Conservation (phyloP, 352 stramenopile genomes). For the Pythium pyrilobum region DNA sequence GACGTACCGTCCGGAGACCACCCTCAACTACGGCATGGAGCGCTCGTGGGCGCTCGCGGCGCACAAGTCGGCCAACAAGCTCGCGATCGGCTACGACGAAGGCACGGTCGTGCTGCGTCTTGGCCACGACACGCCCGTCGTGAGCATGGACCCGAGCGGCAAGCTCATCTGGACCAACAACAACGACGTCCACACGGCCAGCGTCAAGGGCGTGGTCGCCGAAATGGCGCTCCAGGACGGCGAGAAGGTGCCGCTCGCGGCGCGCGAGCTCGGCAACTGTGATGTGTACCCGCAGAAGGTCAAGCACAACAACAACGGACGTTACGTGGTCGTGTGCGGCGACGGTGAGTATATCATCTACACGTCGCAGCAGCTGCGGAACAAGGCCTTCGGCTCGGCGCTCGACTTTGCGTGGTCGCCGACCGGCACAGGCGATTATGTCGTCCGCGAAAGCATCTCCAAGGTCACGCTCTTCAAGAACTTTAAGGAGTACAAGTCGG, state of each 20-base stretch:
- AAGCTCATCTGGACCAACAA: slow-evolving; percentile 98
- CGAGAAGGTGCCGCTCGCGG: slow-evolving; percentile 80
- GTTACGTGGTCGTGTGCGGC: slow-evolving; percentile 97
- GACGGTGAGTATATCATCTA: slow-evolving; percentile 99
- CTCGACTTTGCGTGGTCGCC: slow-evolving; percentile 98
- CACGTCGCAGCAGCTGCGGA: slow-evolving; percentile 93
- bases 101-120: slow-evolving; percentile 95
- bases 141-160: slow-evolving; percentile 96
- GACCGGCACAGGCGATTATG: slow-evolving; percentile 97
- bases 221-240: slow-evolving; percentile 81
- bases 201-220: slow-evolving; percentile 84
- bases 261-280: slow-evolving; percentile 94
- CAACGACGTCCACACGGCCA: slow-evolving; percentile 96
- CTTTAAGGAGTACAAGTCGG: slow-evolving; percentile 96
- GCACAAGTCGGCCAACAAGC: slow-evolving; percentile 80
- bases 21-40: slow-evolving; percentile 99
- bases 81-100: slow-evolving; percentile 95
- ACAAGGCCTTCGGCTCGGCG: slow-evolving; percentile 96
- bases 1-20: slow-evolving; percentile 97
- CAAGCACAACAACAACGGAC: slow-evolving; percentile 98
- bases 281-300: slow-evolving; percentile 98
- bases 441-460: slow-evolving; percentile 95
- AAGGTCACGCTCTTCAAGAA: slow-evolving; percentile 98
- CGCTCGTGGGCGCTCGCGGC: slow-evolving; percentile 94
- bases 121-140: slow-evolving; percentile 96